phyloP scores from a whole-genome alignment of 2,329 filamentous ascomycete species.

The Sarocladium strictum region DNA sequence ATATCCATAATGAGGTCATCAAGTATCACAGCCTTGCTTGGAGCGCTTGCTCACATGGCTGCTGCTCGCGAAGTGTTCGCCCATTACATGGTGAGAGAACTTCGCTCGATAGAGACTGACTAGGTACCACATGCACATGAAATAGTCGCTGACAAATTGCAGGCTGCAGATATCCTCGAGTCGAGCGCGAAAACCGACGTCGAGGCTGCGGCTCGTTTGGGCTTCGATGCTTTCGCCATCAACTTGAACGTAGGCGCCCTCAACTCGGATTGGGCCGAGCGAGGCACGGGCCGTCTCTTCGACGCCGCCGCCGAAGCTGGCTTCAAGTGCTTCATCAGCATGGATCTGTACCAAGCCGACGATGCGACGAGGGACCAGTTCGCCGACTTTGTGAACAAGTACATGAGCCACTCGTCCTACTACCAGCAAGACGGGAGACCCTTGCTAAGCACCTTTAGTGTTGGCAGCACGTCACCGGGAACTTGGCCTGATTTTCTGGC shows the following conservation, averaged over 20 bases:
- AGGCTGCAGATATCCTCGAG: slow-evolving; percentile 9
- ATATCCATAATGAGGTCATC: neutral
- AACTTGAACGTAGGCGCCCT: slow-evolving; percentile 23
- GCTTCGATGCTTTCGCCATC: slow-evolving; percentile 25
- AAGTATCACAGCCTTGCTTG: neutral
- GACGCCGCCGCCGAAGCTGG: slow-evolving; percentile 6
- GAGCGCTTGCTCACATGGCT: neutral
- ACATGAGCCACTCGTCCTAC: slow-evolving; percentile 9
- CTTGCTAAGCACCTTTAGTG: slow-evolving; percentile 12
- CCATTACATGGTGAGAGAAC: slow-evolving; percentile 13
- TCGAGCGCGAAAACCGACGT: slow-evolving; percentile 12
- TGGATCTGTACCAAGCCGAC: slow-evolving; percentile 10
- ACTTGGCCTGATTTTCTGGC: slow-evolving; percentile 3
- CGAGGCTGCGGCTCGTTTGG: slow-evolving; percentile 15
- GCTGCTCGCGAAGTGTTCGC: slow-evolving; percentile 6
- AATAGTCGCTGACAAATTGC: neutral
- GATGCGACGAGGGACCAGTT: slow-evolving; percentile 9
- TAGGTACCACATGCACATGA: too few species aligned
- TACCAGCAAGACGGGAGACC: slow-evolving; percentile 9
- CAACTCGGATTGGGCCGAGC: slow-evolving; percentile 6
- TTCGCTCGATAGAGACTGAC: too few species aligned
- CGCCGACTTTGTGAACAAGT: slow-evolving; percentile 4
- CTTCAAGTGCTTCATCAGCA: slow-evolving; percentile 15
- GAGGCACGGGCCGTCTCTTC: slow-evolving; percentile 11
- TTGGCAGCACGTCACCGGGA: slow-evolving; percentile 3